Evolutionary conservation across 208 protist species (phyloP), one percentile per base, ranked within the genome.

Genomic region (Trypanosomatidae sp.): DNA sequence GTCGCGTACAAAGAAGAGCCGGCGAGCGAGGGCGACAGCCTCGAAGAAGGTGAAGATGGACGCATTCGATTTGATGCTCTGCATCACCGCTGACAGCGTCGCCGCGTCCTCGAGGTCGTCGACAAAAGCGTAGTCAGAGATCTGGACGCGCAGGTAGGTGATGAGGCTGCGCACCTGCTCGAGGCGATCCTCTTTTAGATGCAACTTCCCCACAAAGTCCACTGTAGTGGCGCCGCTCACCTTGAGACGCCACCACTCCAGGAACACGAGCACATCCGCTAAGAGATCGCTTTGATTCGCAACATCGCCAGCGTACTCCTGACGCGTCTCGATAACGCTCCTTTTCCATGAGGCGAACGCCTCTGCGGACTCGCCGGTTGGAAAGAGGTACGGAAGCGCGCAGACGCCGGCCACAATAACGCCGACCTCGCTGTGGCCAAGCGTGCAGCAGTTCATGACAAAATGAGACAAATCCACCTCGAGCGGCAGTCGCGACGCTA

Each of bases 91-190:
- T 43, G 84, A 76, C 50, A 93, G 60, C 30, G 62, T 73, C 22
- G 67, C 64, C 10, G 74, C 46, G 41, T 77, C 74, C 58, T 85
- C 78, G 59, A 94, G 71, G 60, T 81, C 79, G 64, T 95, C 88
- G 60, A 97, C 60, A 55, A 95, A 95, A 59, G 80, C 79, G 77
- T 97, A 97, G 83, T 97, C 91, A 39, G 83, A 86, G 2, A 97
- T 73, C 74, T 95, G 91, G 69, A 90, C 71, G 47, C 85, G 80
- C 44, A 95, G 82, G 80, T 90, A 87, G 44, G 76, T 71, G 73
- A 93, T 83, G 56, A 97, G 82, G 64, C 50, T 71, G 55, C 84
- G 74, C 47, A 94, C 85, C 44, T 84, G 82, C 62, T 89, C 73
- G 17, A 97, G 70, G 50, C 83, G 85, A 28, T 80, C 76, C 64